These are phyloP conservation scores for Fusarium oligoseptatum DNA, from an alignment of 2,329 filamentous ascomycete genomes.

Conservation along the genomic window DNA sequence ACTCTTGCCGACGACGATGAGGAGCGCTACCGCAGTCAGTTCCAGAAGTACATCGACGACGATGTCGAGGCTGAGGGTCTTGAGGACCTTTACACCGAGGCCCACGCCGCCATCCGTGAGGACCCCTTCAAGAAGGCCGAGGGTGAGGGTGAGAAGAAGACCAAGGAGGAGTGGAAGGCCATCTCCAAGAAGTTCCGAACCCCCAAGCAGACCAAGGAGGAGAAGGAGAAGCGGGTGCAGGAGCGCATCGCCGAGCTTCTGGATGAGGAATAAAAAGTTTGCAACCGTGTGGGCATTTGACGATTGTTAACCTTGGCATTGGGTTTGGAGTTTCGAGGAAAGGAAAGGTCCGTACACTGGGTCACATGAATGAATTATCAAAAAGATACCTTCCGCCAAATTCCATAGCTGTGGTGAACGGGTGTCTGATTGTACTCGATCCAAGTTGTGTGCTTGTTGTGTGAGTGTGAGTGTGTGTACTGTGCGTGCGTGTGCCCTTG, in stretches of 20 bases:
- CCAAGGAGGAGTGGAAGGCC: slow-evolving; percentile 96
- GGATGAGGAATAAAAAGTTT: slow-evolving; percentile 59
- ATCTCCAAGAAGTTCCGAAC: slow-evolving; percentile 92
- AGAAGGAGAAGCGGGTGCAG: slow-evolving; percentile 88
- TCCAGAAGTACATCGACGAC: slow-evolving; percentile 97
- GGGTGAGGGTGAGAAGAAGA: slow-evolving; percentile 84
- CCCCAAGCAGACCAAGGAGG: slow-evolving; percentile 82
- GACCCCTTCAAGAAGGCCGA: slow-evolving; percentile 97
- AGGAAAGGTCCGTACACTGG: slow-evolving; percentile 51
- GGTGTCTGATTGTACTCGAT: slow-evolving; percentile 46
- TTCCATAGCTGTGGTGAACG: slow-evolving; percentile 48
- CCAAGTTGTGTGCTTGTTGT: slow-evolving; percentile 20
- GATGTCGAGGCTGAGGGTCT: slow-evolving; percentile 96
- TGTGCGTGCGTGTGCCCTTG: slow-evolving; percentile 11
- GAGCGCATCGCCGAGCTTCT: slow-evolving; percentile 89
- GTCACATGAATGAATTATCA: slow-evolving; percentile 54
- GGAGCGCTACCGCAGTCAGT: slow-evolving; percentile 99
- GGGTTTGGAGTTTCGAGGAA: slow-evolving; percentile 57
- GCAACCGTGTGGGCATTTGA: slow-evolving; percentile 46
- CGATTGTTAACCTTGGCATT: slow-evolving; percentile 50
- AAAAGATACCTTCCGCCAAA: slow-evolving; percentile 52
- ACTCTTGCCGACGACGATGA: slow-evolving; percentile 98
- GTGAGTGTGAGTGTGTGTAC: background rate
- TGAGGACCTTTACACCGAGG: slow-evolving; percentile 96
- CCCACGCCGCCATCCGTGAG: slow-evolving; percentile 96